Evolutionary conservation across 2,329 filamentous ascomycete species (phyloP).

Genomic region (Nothopassalora personata): DNA sequence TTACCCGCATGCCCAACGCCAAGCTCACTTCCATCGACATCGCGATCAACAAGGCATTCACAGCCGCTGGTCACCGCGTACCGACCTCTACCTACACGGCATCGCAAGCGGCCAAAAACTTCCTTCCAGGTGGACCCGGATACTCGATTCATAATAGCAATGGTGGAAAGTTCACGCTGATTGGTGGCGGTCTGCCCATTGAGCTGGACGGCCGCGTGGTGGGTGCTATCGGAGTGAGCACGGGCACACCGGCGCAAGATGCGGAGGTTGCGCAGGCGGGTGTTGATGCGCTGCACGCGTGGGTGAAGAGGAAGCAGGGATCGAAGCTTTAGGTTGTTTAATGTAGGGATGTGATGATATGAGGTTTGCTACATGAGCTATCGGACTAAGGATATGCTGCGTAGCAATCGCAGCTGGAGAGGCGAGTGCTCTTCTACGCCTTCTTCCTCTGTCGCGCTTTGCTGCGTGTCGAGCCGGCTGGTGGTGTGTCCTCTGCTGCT

Average conservation of each 20-base stretch:
- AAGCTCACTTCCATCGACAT: slow-evolving; percentile 55
- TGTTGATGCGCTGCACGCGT: slow-evolving; percentile 44
- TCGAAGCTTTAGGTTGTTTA: slow-evolving; percentile 32
- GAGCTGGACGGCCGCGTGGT: slow-evolving; percentile 46
- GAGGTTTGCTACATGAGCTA: background rate
- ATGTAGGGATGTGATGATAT: background rate
- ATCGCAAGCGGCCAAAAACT: slow-evolving; percentile 35
- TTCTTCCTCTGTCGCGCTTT: slow-evolving; percentile 38
- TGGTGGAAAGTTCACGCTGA: slow-evolving; percentile 49
- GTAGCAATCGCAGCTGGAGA: background rate
- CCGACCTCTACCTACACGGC: slow-evolving; percentile 49
- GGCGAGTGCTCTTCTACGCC: slow-evolving; percentile 18
- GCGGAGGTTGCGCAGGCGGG: slow-evolving; percentile 49
- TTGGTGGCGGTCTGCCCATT: slow-evolving; percentile 52
- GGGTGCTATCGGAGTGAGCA: slow-evolving; percentile 52
- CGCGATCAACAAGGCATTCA: slow-evolving; percentile 59
- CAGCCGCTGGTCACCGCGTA: slow-evolving; percentile 50
- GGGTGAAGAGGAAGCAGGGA: slow-evolving; percentile 32
- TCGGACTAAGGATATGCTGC: background rate
- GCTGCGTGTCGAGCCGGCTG: slow-evolving; percentile 38
- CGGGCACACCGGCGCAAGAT: slow-evolving; percentile 52
- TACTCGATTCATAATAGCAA: slow-evolving; percentile 51
- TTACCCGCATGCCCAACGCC: slow-evolving; percentile 45
- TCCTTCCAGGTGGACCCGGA: slow-evolving; percentile 49
- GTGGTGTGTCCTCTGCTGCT: slow-evolving; percentile 21